Base-by-base conservation (phyloP, 495 filamentous ascomycete species). In the Aspergillus panamensis region DNA sequence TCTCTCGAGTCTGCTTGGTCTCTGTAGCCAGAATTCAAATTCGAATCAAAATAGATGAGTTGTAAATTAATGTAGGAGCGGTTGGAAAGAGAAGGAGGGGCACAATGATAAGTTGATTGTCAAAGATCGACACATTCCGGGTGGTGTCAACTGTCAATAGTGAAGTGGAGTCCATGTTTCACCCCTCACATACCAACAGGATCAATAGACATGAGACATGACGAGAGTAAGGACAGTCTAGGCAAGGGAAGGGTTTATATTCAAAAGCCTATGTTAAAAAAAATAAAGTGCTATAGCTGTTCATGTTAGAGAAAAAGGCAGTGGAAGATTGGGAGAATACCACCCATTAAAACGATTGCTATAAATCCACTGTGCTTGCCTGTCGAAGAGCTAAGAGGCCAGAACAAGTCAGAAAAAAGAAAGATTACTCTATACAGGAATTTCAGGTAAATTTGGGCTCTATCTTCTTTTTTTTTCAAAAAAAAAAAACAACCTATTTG, bases 91-190 rank as follows among this genome's bases (percentile, higher is more conserved):
- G 37, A 40, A 40, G 6, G 5, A 40, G 37, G 16, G 37, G 16
- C 16, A 40, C 37, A 9, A 25, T 4, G 16, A 40, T 40, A 40
- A 40, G 37, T 40, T 14, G 37, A 40, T 5, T 13, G 12, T 5
- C 13, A 5, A 40, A 12, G 37, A 5, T 40, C 12, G 37, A 40
- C 37, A 40, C 37, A 40, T 40, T 40, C 37, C 37, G 6, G 12
- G 13, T 13, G 12, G 13, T 13, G 16, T 14, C n/a, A 17, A 21
- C 8, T 13, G 13, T 30, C 16, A 25, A 40, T 40, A 8, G n/a
- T 48, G n/a, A 25, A 30, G 29, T 48, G n/a, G 45, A 48, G 16
- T 25, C n/a, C 45, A 48, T 20, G 45, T 48, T 48, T 20, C 45
- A 13, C 13, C 9, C 37, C 37, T 40, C 16, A 9, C 37, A 13